Evolutionary conservation across 345 rosid genomes (phyloP).

Genomic region (Eucalyptus pauciflora): DNA sequence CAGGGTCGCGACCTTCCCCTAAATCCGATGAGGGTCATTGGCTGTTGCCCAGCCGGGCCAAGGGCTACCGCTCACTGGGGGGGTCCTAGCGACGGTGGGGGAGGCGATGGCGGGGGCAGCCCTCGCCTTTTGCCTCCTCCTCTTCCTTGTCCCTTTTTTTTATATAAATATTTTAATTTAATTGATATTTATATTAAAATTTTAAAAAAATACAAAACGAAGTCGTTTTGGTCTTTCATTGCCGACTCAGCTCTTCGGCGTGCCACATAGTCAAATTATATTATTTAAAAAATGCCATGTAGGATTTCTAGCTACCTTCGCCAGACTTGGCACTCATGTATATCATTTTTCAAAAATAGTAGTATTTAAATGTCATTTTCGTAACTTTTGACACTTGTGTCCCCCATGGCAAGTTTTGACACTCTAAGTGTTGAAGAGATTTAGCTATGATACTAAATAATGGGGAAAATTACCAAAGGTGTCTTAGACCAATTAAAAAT

Average conservation of each 20-base stretch:
- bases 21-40: fast-evolving
- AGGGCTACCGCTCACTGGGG: fast-evolving
- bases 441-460: not conserved
- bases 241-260: fast-evolving
- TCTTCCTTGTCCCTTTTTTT: no score
- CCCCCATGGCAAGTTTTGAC: fast-evolving
- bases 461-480: no score
- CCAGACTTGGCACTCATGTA: no score
- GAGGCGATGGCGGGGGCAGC: fast-evolving
- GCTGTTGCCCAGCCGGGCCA: fast-evolving
- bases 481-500: no score
- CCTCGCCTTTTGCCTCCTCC: no score
- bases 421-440: fast-evolving
- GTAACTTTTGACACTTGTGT: fast-evolving
- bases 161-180: no score
- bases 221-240: fast-evolving
- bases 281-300: no score
- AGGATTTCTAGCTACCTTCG: fast-evolving
- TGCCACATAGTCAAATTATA: fast-evolving
- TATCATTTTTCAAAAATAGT: no score
- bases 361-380: no score
- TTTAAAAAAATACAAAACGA: no score
- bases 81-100: no score
- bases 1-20: fast-evolving
- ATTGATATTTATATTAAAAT: no score